Evolutionary conservation across 169 alveolate species (phyloP).

Genomic region (Plasmodium gallinaceum): DNA sequence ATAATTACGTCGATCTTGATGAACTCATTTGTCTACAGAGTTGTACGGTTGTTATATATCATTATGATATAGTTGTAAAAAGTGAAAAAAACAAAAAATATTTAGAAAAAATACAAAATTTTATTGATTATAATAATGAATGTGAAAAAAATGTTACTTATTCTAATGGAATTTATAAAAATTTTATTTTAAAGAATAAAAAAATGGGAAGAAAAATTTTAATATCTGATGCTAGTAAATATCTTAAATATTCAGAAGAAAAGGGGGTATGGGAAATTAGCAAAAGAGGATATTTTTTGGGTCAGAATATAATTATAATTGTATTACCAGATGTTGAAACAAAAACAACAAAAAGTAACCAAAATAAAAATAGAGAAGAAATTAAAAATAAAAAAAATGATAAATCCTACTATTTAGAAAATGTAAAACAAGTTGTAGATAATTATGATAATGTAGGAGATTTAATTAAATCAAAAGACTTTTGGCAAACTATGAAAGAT

Average conservation of each 20-base stretch:
- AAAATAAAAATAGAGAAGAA: neutral
- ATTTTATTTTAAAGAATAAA: conserved; percentile 29
- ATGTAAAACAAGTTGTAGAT: conserved; percentile 20
- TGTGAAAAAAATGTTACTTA: neutral
- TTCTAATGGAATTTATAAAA: conserved; percentile 66
- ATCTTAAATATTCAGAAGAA: conserved; percentile 11
- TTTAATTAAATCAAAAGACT: conserved; percentile 28
- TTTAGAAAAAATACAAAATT: conserved; percentile 23
- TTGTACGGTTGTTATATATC: conserved; percentile 59
- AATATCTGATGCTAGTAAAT: conserved; percentile 48
- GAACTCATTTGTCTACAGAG: conserved; percentile 35
- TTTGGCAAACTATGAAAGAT: conserved; percentile 33
- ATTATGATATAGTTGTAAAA: conserved; percentile 24
- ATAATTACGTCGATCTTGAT: conserved; percentile 25
- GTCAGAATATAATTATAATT: conserved; percentile 44
- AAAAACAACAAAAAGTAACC: neutral
- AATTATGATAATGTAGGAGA: conserved; percentile 45
- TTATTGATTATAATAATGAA: conserved; percentile 25
- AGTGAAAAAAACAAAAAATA: conserved; percentile 37
- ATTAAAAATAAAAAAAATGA: neutral
- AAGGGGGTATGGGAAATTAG: conserved; percentile 52
- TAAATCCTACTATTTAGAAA: neutral
- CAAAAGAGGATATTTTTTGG: conserved; percentile 44
- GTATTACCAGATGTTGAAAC: conserved; percentile 55
- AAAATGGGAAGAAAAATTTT: conserved; percentile 21